phyloP scores from a whole-genome alignment of 495 filamentous ascomycete species.

The Neurospora cerealis region DNA sequence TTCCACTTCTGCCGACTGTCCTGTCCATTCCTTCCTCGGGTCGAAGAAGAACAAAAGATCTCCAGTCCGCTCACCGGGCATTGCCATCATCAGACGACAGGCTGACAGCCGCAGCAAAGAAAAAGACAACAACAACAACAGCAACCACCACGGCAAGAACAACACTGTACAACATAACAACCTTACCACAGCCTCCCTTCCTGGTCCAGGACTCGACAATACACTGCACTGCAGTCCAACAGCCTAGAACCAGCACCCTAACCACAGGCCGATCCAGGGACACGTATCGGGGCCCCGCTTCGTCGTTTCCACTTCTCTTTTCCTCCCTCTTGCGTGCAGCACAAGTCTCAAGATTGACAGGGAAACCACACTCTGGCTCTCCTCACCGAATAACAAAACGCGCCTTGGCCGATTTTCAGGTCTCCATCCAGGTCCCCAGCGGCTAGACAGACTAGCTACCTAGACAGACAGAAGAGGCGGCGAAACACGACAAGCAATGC shows the following conservation, averaged over 20 bases:
- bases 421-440: not conserved
- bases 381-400: not conserved
- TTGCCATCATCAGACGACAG: not conserved
- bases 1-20: not conserved
- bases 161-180: not conserved
- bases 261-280: not conserved
- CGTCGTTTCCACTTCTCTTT: not conserved
- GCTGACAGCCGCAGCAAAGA: not conserved
- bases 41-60: not conserved
- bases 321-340: not conserved
- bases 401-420: not conserved
- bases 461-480: not conserved
- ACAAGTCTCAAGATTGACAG: not conserved
- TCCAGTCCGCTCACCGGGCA: not conserved
- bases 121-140: not conserved
- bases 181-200: not conserved
- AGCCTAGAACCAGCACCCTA: not conserved
- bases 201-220: not conserved
- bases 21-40: not conserved
- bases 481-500: not conserved
- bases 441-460: not conserved
- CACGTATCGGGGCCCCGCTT: not conserved
- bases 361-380: not conserved
- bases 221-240: not conserved
- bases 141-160: not conserved